Evolutionary conservation across 2,329 filamentous ascomycete species (phyloP).

Genomic region (Epichloe festucae): DNA sequence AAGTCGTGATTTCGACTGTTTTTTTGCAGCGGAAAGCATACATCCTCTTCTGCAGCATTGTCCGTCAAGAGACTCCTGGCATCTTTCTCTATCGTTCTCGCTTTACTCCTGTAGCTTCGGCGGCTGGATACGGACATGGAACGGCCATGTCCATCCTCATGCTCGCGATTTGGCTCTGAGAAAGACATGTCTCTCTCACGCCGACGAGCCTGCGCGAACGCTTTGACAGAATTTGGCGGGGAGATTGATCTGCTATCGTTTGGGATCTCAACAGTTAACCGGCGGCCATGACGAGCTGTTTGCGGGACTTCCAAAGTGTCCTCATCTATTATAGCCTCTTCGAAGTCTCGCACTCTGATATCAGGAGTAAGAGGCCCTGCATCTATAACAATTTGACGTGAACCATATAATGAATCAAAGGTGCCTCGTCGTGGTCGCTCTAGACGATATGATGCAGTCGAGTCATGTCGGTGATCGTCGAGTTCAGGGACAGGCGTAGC

Average conservation of each 20-base stretch:
- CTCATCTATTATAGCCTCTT: conserved; percentile 65
- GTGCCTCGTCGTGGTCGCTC: conserved; percentile 57
- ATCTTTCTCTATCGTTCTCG: conserved; percentile 49
- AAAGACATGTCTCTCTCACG: conserved; percentile 60
- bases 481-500: conserved; percentile 66
- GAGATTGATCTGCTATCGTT: conserved; percentile 58
- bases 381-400: conserved; percentile 31
- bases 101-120: conserved; percentile 42
- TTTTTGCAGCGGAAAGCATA: conserved; percentile 74
- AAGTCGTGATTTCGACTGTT: conserved; percentile 57
- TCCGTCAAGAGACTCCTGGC: conserved; percentile 47
- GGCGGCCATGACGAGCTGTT: conserved; percentile 32
- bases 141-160: conserved; percentile 45
- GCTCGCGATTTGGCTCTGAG: conserved; percentile 32
- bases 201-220: conserved; percentile 82
- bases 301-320: conserved; percentile 49
- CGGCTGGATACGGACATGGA: conserved; percentile 59
- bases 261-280: conserved; percentile 43
- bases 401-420: conserved; percentile 54
- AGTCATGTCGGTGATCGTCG: conserved; percentile 72
- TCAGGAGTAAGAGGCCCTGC: conserved; percentile 16
- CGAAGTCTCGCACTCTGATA: conserved; percentile 63
- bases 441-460: conserved; percentile 43
- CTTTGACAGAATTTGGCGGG: conserved; percentile 93
- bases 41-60: conserved; percentile 70